A percentile compares a stretch with the other conserved stretches of the same genome.
These are phyloP conservation scores for Phtheirospermum japonicum DNA, from an alignment of 257 asterid genomes.

Conservation along the genomic window DNA sequence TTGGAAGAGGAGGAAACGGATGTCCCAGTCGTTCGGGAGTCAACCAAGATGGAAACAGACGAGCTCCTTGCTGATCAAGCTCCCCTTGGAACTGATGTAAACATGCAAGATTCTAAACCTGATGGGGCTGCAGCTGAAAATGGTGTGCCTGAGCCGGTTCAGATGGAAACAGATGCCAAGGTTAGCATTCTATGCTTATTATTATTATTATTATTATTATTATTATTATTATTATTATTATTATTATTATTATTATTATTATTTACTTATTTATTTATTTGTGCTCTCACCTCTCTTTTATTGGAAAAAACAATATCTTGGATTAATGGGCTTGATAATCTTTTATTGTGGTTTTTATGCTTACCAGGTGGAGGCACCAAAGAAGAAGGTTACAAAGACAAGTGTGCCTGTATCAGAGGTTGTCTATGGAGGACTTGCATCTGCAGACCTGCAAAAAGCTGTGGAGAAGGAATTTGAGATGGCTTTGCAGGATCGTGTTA, in stretches of 20 bases:
- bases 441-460: slow-evolving; percentile 71
- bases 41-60: slow-evolving; percentile 69
- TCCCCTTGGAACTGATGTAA: slow-evolving; percentile 48
- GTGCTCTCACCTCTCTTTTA: background rate
- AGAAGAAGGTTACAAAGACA: slow-evolving; percentile 78
- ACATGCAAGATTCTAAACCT: slow-evolving; percentile 59
- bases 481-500: slow-evolving; percentile 92
- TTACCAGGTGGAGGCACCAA: slow-evolving; percentile 55
- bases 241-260: too few relatives aligned
- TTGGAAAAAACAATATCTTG: background rate
- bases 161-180: slow-evolving; percentile 82
- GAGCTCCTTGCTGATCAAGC: slow-evolving; percentile 42
- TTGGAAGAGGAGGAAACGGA: slow-evolving; percentile 82
- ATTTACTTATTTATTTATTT: too few relatives aligned
- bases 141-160: slow-evolving; percentile 50
- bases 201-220: too few relatives aligned
- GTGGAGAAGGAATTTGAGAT: slow-evolving; percentile 85
- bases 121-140: slow-evolving; percentile 60
- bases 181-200: slow-evolving; percentile 31
- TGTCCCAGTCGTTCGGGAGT: slow-evolving; percentile 56
- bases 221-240: too few relatives aligned
- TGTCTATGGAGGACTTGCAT: slow-evolving; percentile 61
- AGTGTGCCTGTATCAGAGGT: slow-evolving; percentile 63
- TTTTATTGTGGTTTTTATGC: background rate
- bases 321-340: background rate